Base-by-base conservation (phyloP, 495 filamentous ascomycete species). In the Penicillium robsamsonii region DNA sequence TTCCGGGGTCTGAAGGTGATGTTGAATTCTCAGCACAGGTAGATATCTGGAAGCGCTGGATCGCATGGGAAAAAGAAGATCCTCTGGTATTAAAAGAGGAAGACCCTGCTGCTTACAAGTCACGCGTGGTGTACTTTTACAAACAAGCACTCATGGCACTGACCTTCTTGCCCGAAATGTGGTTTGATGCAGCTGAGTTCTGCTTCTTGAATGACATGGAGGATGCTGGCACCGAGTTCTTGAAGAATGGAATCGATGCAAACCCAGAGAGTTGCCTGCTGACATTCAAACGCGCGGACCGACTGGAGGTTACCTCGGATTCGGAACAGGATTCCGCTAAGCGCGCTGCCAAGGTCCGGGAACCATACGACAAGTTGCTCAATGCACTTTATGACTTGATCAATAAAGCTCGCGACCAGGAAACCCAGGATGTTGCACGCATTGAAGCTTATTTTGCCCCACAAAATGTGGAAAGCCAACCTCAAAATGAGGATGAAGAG, bases 161-260 rank as follows among this genome's bases (percentile, higher is more conserved):
- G 57, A 81, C 91, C 51, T 98, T 96, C 66, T 89, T 91, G 79
- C 94, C 95, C 3, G 89, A 93, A 67, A 84, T 97, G 59, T 98
- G 94, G 94, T 93, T 88, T 60, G 91, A 96, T 46, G 94, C 92
- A 3, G 89, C 92, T 12, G 89, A 96, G 55, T 98, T 92, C 78
- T 96, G 92, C 72, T 89, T 92, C 66, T 76, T 84, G 47, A 92
- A 96, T 65, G 83, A 83, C 49, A 70, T 86, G 74, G 83, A 81
- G 37, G 73, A 75, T 17, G 85, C 88, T 49, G 89, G 89, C 20
- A 86, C 87, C 55, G 82, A 88, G 2, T 93, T 97, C 60, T 78
- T 98, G 41, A 79, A 81, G 40, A 81, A 92, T 53, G 94, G 94
- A 27, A 83, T 93, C 52, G 79, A 84, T 13, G 95, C 92, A 7